A percentile compares a stretch with the other conserved stretches of the same genome.
Conservation (phyloP, 345 rosid genomes). For the Murraya koenigii region DNA sequence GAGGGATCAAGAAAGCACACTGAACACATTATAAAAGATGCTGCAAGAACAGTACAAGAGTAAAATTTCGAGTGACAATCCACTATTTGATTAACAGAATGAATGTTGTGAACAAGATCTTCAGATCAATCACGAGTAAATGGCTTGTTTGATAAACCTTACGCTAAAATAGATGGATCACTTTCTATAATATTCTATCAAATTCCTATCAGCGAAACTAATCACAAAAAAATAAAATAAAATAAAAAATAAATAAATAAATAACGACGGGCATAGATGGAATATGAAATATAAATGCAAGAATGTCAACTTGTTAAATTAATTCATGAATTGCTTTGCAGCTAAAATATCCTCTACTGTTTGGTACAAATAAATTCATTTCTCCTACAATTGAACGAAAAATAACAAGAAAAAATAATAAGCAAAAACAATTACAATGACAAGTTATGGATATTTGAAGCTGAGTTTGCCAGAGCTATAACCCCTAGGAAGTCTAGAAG, state of each 20-base stretch:
- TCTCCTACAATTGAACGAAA: constrained; percentile 16
- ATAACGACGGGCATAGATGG: not conserved
- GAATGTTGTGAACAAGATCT: no score
- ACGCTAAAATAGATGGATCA: no score
- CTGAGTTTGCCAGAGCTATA: constrained; percentile 21
- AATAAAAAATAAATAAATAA: no score
- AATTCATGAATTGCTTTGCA: constrained; percentile 33
- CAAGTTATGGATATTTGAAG: constrained; percentile 18
- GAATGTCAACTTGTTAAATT: constrained; percentile 13
- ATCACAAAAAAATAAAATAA: no score
- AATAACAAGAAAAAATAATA: constrained; percentile 8
- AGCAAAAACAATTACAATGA: constrained; percentile 30
- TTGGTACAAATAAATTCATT: constrained; percentile 22
- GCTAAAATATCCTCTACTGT: constrained; percentile 18
- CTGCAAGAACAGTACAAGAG: no score
- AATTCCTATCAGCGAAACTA: not conserved
- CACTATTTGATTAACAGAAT: no score
- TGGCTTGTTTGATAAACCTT: no score
- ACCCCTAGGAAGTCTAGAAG: constrained; percentile 19
- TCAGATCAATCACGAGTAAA: not conserved
- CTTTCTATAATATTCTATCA: not conserved
- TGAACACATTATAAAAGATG: no score
- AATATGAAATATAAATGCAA: not conserved
- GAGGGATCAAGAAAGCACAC: no score
- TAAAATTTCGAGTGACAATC: no score